phyloP scores from a whole-genome alignment of 306 rosid genomes.

The Cucurbita pepo region DNA sequence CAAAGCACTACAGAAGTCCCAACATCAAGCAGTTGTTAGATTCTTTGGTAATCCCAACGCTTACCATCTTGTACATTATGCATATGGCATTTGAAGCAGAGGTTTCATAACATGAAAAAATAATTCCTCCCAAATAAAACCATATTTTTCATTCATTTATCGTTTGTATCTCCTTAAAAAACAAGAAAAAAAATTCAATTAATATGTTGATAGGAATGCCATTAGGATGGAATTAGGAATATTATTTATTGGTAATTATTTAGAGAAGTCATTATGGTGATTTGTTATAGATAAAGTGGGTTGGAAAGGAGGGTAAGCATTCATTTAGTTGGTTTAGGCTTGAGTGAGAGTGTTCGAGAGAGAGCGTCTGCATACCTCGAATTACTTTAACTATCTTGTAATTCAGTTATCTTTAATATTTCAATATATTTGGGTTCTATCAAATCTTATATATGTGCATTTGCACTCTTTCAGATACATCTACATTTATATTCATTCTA shows the following conservation, averaged over 20 bases:
- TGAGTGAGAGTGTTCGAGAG: no score
- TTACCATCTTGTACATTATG: not conserved
- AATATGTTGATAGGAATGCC: not conserved
- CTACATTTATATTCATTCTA: not conserved
- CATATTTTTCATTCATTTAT: no score
- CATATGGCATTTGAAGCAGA: not conserved
- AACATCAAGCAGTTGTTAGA: conserved; percentile 4
- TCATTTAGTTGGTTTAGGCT: not conserved
- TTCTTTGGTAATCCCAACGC: not conserved
- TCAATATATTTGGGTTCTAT: not conserved
- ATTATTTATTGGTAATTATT: no score
- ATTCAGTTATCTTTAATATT: not conserved
- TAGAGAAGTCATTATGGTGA: no score
- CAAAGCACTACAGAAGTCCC: conserved; percentile 43
- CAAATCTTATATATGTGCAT: not conserved
- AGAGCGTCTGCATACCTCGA: not conserved
- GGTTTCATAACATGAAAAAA: not conserved
- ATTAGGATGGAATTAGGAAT: not conserved
- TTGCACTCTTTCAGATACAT: not conserved
- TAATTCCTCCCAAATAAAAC: not conserved
- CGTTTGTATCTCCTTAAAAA: not conserved
- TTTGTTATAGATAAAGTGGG: no score
- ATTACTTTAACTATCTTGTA: not conserved
- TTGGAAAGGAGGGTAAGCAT: no score
- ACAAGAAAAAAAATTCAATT: no score